These are phyloP conservation scores for Lentinula guzmanii DNA, from an alignment of 768 basidiomycete genomes.

Conservation along the genomic window DNA sequence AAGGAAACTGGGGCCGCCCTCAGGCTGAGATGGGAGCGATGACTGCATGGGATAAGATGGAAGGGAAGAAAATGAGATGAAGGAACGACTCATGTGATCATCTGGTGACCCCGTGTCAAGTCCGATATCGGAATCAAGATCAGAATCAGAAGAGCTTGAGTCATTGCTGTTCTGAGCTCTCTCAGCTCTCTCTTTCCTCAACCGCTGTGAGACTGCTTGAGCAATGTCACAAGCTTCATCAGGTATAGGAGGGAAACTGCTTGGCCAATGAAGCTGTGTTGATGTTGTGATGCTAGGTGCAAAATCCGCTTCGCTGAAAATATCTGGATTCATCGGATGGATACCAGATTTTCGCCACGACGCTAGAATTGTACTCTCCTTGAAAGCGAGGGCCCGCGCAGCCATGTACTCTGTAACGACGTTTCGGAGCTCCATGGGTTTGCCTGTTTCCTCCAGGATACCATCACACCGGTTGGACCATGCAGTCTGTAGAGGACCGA, in stretches of 20 bases:
- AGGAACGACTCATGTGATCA: no score
- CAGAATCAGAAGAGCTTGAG: no score
- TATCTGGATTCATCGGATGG: conserved; percentile 17
- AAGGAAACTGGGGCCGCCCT: no score
- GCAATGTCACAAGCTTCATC: background rate
- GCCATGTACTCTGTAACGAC: conserved; percentile 25
- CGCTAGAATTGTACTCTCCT: conserved; percentile 9
- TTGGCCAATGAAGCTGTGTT: no score
- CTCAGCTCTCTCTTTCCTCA: no score
- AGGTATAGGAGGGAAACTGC: conserved; percentile 7
- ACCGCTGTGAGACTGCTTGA: background rate
- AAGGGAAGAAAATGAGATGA: no score
- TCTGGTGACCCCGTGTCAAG: no score
- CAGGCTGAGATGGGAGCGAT: no score
- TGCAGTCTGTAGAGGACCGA: conserved; percentile 21
- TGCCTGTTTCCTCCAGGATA: conserved; percentile 12
- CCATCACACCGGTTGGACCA: conserved; percentile 23
- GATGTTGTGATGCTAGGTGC: conserved; percentile 14
- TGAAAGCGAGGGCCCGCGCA: conserved; percentile 11
- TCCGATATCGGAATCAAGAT: no score
- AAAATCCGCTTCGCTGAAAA: conserved; percentile 19
- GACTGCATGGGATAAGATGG: no score
- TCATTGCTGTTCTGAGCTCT: no score
- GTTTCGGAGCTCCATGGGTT: conserved; percentile 17
- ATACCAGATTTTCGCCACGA: conserved; percentile 21